phyloP scores from a whole-genome alignment of 805 yeast genomes.

The Candida michaelii region DNA sequence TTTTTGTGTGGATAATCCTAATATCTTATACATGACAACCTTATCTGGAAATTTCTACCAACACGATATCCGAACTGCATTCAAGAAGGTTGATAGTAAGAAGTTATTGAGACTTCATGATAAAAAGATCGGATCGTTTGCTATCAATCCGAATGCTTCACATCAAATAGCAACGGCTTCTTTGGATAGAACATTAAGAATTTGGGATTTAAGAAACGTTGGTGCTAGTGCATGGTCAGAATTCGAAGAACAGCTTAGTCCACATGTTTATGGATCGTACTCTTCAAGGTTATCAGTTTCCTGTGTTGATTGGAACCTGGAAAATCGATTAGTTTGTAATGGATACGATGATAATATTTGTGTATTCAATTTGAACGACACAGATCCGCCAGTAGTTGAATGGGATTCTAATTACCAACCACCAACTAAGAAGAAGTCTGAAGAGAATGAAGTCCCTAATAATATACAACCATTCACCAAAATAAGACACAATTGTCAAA shows the following conservation, averaged over 20 bases:
- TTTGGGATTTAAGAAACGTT: constrained; percentile 80
- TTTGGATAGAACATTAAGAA: constrained; percentile 75
- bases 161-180: constrained; percentile 84
- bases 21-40: constrained; percentile 71
- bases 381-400: constrained; percentile 23
- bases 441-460: constrained; percentile 22
- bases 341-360: constrained; percentile 88
- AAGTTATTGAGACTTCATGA: constrained; percentile 67
- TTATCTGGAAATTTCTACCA: constrained; percentile 75
- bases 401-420: constrained; percentile 18
- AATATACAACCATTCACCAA: constrained; percentile 60
- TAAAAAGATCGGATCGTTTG: constrained; percentile 89
- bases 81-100: constrained; percentile 23
- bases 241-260: constrained; percentile 46
- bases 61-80: constrained; percentile 62
- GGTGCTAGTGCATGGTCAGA: constrained; percentile 53
- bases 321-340: constrained; percentile 76
- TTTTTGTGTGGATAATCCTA: constrained; percentile 46
- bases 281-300: constrained; percentile 78
- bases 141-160: constrained; percentile 66
- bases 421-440: constrained; percentile 7
- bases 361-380: constrained; percentile 53
- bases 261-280: constrained; percentile 59
- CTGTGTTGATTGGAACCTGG: constrained; percentile 77
- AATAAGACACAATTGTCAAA: constrained; percentile 88